Conservation (phyloP, 2,329 filamentous ascomycete genomes). For the Trichoderma lentiforme region DNA sequence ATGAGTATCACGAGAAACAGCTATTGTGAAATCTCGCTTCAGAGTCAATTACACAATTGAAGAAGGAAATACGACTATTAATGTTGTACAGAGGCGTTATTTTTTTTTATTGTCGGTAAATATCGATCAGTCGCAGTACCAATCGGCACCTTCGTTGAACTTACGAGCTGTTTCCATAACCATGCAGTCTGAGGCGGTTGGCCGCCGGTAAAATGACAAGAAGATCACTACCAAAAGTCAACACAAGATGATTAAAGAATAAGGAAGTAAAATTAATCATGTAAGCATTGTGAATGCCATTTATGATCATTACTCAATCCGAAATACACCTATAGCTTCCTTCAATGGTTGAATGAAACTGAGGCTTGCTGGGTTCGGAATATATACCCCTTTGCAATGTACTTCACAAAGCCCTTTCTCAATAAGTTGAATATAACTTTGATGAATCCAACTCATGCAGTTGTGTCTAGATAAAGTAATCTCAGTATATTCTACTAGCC, state of each 20-base stretch:
- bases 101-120: too few species aligned
- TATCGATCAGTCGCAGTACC: too few species aligned
- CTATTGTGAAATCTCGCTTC: neutral
- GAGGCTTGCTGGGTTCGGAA: too few species aligned
- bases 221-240: neutral
- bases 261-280: neutral
- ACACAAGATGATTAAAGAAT: neutral
- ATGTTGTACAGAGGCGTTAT: neutral
- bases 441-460: neutral
- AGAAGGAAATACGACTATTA: neutral
- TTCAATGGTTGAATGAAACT: neutral
- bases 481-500: neutral
- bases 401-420: too few species aligned
- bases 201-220: neutral
- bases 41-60: neutral
- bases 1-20: neutral
- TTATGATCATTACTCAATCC: neutral
- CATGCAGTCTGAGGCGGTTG: neutral
- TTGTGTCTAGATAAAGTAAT: neutral
- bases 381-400: too few species aligned
- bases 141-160: neutral
- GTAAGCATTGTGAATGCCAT: rapidly evolving
- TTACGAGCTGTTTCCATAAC: neutral
- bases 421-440: neutral
- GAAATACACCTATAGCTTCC: rapidly evolving